These are phyloP conservation scores for Carex cristatella DNA, from an alignment of 176 grass and related monocot species.

Conservation along the genomic window DNA sequence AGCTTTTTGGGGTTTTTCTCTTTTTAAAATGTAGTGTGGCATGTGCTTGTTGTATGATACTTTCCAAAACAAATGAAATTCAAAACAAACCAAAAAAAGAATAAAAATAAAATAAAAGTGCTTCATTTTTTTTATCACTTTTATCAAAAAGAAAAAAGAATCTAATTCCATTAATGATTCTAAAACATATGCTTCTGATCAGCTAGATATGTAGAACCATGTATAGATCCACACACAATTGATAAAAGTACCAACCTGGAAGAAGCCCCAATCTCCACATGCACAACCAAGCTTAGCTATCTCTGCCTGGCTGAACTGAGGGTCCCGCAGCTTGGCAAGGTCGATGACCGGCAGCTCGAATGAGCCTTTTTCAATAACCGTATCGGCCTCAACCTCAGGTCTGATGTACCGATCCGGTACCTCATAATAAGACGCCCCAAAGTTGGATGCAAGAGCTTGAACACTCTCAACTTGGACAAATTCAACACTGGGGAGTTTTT, in stretches of 20 bases:
- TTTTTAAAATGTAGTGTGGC: no score
- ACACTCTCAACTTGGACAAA: neutral
- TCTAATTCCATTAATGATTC: neutral
- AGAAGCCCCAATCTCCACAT: conserved; percentile 16
- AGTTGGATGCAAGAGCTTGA: neutral
- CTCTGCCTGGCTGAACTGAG: conserved; percentile 12
- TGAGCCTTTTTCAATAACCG: neutral
- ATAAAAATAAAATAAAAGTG: no score
- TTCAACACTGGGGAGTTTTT: neutral
- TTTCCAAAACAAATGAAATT: no score
- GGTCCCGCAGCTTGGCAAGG: conserved; percentile 14
- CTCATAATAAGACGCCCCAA: neutral
- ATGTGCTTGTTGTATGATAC: no score
- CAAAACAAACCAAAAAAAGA: no score
- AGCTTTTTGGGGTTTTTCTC: no score
- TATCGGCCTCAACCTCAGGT: neutral
- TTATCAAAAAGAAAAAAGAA: no score
- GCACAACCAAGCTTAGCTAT: neutral
- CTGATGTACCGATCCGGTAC: conserved; percentile 25
- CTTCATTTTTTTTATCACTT: no score
- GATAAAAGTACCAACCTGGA: neutral
- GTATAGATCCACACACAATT: neutral
- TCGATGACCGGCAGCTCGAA: conserved; percentile 16
- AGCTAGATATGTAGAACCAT: neutral
- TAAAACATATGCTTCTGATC: neutral